Percentiles rank a stretch among this genome's conserved stretches.
phyloP scores from a whole-genome alignment of 2,329 filamentous ascomycete genomes.

The Fusarium redolens region DNA sequence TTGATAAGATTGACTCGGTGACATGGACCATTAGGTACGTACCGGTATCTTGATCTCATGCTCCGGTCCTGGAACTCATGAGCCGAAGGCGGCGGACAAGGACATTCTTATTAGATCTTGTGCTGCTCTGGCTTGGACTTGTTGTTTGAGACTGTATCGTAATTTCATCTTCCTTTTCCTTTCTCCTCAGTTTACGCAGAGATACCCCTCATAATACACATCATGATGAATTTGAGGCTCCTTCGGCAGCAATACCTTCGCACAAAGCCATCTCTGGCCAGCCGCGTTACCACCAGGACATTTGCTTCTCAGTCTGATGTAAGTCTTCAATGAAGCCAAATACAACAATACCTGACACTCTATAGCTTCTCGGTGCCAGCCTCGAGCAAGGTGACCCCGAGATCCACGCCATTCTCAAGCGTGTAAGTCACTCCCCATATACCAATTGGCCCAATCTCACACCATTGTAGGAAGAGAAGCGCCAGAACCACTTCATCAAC shows the following conservation, averaged over 20 bases:
- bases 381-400: constrained; percentile 85
- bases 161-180: not conserved
- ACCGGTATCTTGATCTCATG: constrained; percentile 8
- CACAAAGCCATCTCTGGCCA: constrained; percentile 38
- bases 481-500: constrained; percentile 98
- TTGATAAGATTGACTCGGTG: constrained; percentile 37
- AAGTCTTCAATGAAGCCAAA: not conserved
- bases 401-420: constrained; percentile 86
- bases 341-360: constrained; percentile 6
- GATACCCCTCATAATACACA: constrained; percentile 14
- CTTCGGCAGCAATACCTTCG: constrained; percentile 42
- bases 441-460: not conserved
- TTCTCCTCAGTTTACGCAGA: not conserved
- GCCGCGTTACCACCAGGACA: constrained; percentile 31
- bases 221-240: constrained; percentile 42
- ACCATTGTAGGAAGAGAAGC: constrained; percentile 78
- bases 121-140: constrained; percentile 16
- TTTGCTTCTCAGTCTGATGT: constrained; percentile 43
- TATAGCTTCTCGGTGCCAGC: constrained; percentile 78
- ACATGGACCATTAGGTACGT: constrained; percentile 22
- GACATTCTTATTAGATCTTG: constrained; percentile 34
- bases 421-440: constrained; percentile 62
- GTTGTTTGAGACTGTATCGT: not conserved
- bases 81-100: constrained; percentile 28
- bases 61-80: constrained; percentile 35